Percentiles rank a stretch among this genome's conserved stretches.
phyloP scores from a whole-genome alignment of 805 yeast species.

The Nakazawaea populi region DNA sequence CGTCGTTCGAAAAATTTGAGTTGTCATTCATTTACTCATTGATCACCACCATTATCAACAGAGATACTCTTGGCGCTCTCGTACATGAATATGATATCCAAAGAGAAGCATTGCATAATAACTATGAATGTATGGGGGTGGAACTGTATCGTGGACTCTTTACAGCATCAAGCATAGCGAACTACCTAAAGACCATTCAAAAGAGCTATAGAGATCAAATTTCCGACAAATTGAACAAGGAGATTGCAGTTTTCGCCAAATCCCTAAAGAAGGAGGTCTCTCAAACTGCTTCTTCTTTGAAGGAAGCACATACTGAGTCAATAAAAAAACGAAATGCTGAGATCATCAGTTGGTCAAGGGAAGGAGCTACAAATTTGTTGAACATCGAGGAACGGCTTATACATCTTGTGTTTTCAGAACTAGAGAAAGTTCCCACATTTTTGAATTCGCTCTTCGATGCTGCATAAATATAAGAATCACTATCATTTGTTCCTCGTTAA shows the following conservation, averaged over 20 bases:
- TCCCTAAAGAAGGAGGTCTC: background rate
- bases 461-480: background rate
- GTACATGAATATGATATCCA: background rate
- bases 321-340: background rate
- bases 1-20: constrained; percentile 31
- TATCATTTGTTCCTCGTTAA: background rate
- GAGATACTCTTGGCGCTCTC: background rate
- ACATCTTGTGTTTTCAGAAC: background rate
- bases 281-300: background rate
- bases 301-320: background rate
- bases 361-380: background rate
- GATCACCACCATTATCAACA: constrained; percentile 1
- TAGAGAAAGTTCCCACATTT: background rate
- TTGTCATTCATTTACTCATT: constrained; percentile 15
- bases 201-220: background rate
- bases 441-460: background rate
- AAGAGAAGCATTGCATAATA: background rate
- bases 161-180: constrained; percentile 17
- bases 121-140: background rate
- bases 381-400: background rate
- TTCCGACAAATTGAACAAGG: background rate
- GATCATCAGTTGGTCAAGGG: background rate
- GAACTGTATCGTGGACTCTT: constrained; percentile 15
- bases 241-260: background rate
- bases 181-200: constrained; percentile 14